Base-by-base conservation (phyloP, 2,329 filamentous ascomycete species). In the Amauroascus niger region DNA sequence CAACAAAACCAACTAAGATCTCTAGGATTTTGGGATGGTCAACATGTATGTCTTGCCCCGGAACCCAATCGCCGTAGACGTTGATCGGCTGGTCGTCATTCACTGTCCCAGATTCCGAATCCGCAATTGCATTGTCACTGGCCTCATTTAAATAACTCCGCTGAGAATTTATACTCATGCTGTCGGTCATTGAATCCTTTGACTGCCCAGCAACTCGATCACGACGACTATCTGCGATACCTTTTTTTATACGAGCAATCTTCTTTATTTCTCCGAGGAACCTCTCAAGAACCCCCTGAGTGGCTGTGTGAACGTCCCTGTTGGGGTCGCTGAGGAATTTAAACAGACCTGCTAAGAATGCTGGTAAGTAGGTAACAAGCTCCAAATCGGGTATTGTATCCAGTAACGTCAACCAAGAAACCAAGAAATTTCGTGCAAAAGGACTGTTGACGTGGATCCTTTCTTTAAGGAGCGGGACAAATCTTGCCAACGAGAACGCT, bases 301-400 rank as follows among this genome's bases (percentile, higher is more conserved):
- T 97, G 39, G 88, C 87, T 51, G 91, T 88, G 63, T 95, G 88
- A n/a, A 98, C 93, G 67, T 98, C 93, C 46, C 82, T 77, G 65
- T 96, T 96, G 11, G 86, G 83, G 63, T 96, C 93, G 58, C 88
- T 90, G 9, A 98, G 78, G 62, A 97, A 98, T 63, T 86, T 91
- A 62, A 98, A 82, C 40, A 98, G 73, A 0, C 91, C 93, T 24
- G 83, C 86, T 1, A 98, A 76, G 63, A 98, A 98, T 48, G 91
- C 88, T 1, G 93, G 94, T 22, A 98, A 74, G 67, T 89, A 95
- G 2, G 87, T 86, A 35, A 98, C 91, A 18, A 98, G 81, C 69
- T 98, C 94, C 40, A 98, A 76, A 65, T 98, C 94, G 0, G 93
- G 93, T 61, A 98, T 97, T 1, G 90, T 96, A 68, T 98, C 93